Conservation (phyloP, 345 rosid species). For the Streptanthus diversifolius region DNA sequence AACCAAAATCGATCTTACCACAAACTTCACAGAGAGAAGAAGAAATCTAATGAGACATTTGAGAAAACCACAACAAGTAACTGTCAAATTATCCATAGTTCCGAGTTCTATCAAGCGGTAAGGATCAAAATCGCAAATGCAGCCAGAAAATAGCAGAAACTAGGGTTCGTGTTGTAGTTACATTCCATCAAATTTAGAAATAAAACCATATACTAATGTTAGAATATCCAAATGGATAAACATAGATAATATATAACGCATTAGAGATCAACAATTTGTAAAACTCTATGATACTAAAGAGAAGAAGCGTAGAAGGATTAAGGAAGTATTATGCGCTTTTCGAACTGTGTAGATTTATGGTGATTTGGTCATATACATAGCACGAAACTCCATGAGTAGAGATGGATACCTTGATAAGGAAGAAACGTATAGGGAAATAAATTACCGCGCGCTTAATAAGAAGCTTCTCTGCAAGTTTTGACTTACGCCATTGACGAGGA, state of each 20-base stretch:
- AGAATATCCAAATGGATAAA: too few relatives aligned
- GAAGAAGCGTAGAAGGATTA: too few relatives aligned
- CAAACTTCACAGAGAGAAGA: background rate
- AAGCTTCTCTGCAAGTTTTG: background rate
- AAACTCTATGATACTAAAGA: background rate
- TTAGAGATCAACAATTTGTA: background rate
- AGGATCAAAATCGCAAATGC: background rate
- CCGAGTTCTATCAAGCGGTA: background rate
- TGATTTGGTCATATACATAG: background rate
- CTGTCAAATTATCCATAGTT: background rate
- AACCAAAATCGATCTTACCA: background rate
- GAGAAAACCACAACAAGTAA: background rate
- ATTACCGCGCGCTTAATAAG: background rate
- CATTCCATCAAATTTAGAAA: too few relatives aligned
- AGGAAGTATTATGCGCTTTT: background rate
- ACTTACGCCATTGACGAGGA: background rate
- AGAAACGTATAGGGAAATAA: background rate
- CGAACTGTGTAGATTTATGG: background rate
- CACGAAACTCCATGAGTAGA: background rate
- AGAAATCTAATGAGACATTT: background rate
- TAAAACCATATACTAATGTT: too few relatives aligned
- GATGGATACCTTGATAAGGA: slow-evolving; percentile 25
- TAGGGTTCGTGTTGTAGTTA: background rate
- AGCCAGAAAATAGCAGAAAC: background rate
- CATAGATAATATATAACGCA: too few relatives aligned